Evolutionary conservation across 108 stramenopile genomes (phyloP).

Genomic region (Cyclotella sp.): DNA sequence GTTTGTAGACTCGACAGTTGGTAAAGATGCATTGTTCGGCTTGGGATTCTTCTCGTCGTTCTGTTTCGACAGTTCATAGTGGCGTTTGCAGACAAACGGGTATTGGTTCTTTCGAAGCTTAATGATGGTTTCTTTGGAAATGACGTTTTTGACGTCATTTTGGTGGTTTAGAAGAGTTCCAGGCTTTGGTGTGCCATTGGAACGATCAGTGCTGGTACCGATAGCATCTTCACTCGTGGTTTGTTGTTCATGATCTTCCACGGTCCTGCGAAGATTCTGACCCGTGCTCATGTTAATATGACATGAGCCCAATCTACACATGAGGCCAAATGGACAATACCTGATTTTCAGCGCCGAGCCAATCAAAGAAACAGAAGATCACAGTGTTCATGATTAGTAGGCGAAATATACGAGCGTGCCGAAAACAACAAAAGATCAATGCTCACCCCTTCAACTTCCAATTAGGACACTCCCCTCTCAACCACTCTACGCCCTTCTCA

Average conservation of each 20-base stretch:
- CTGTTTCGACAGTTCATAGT: slow-evolving; percentile 51
- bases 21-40: slow-evolving; percentile 8
- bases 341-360: slow-evolving; percentile 35
- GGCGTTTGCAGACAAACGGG: slow-evolving; percentile 78
- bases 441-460: slow-evolving; percentile 55
- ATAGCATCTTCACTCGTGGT: not conserved
- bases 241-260: not conserved
- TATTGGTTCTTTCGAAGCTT: slow-evolving; percentile 83
- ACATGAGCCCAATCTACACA: slow-evolving; percentile 67
- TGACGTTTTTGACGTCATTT: slow-evolving; percentile 50
- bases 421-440: slow-evolving; percentile 44
- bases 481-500: slow-evolving; percentile 57
- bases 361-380: not conserved
- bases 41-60: slow-evolving; percentile 37
- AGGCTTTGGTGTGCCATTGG: slow-evolving; percentile 7
- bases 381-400: not conserved
- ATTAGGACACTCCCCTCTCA: slow-evolving; percentile 38
- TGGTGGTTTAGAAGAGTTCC: slow-evolving; percentile 17
- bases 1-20: slow-evolving; percentile 17
- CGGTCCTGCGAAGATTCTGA: slow-evolving; percentile 54
- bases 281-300: slow-evolving; percentile 82
- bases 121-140: slow-evolving; percentile 63
- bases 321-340: slow-evolving; percentile 76
- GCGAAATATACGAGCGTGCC: not conserved
- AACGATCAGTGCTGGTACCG: slow-evolving; percentile 19